phyloP scores from a whole-genome alignment of 2,329 filamentous ascomycete species.

The Sarocladium brachiariae region DNA sequence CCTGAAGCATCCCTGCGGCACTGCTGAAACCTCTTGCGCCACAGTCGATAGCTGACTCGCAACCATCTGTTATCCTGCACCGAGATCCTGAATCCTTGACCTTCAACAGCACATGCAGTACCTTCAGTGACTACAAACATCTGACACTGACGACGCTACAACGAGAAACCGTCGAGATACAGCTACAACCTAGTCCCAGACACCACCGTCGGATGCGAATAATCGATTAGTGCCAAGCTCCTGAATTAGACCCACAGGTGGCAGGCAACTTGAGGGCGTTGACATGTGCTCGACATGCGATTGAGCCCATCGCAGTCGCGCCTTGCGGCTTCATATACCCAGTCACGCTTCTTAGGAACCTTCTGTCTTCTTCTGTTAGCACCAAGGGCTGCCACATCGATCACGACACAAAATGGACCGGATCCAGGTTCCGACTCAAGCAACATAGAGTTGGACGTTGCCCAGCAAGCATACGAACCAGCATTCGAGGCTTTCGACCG shows the following conservation, averaged over 20 bases:
- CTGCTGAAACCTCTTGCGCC: slow-evolving; percentile 5
- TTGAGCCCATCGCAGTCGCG: slow-evolving; percentile 66
- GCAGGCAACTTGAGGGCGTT: neutral
- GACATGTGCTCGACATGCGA: slow-evolving; percentile 31
- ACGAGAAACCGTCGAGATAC: neutral
- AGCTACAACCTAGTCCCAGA: too few relatives aligned
- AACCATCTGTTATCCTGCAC: neutral
- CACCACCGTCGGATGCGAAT: too few relatives aligned
- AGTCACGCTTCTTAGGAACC: slow-evolving; percentile 51
- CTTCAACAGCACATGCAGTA: neutral
- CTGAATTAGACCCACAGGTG: neutral
- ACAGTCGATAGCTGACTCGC: neutral
- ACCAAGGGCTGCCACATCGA: slow-evolving; percentile 21
- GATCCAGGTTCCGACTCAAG: neutral
- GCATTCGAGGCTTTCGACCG: slow-evolving; percentile 56
- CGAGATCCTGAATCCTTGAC: neutral
- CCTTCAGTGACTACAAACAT: neutral
- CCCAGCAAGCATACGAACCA: slow-evolving; percentile 44
- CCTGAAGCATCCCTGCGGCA: slow-evolving; percentile 1
- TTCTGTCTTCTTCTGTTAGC: slow-evolving; percentile 56
- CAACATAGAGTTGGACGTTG: slow-evolving; percentile 5
- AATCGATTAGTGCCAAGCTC: neutral
- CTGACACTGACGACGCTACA: neutral
- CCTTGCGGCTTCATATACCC: slow-evolving; percentile 59
- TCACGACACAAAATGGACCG: neutral